phyloP scores from a whole-genome alignment of 768 basidiomycete genomes.

The Exsudoporus frostii region DNA sequence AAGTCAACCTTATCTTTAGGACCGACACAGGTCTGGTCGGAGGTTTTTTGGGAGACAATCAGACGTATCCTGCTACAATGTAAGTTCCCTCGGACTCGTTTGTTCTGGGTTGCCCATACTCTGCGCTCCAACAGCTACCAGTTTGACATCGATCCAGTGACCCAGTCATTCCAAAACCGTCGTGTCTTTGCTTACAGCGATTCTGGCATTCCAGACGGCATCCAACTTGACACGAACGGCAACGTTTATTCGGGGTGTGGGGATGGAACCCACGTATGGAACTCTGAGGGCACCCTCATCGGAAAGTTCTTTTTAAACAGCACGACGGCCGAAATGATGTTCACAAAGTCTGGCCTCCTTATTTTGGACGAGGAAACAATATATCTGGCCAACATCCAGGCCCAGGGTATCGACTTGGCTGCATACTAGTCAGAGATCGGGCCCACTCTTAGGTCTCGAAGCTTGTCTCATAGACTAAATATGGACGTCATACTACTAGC shows the following conservation, averaged over 20 bases:
- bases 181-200: conserved; percentile 67
- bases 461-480: background rate
- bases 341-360: conserved; percentile 39
- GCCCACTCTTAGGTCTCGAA: background rate
- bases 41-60: conserved; percentile 47
- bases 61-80: conserved; percentile 66
- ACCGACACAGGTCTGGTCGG: conserved; percentile 33
- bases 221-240: conserved; percentile 59
- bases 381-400: conserved; percentile 23
- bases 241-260: conserved; percentile 67
- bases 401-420: conserved; percentile 21
- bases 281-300: conserved; percentile 45
- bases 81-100: conserved; percentile 30
- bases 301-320: conserved; percentile 18
- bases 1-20: conserved; percentile 26
- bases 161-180: conserved; percentile 54
- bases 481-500: no score
- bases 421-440: background rate
- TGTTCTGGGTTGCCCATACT: background rate
- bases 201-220: conserved; percentile 63
- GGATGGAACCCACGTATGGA: conserved; percentile 67
- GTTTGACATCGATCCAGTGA: conserved; percentile 58
- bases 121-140: conserved; percentile 48
- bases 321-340: conserved; percentile 38
- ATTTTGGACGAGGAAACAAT: conserved; percentile 37